These are phyloP conservation scores for Combretum micranthum DNA, from an alignment of 345 rosid genomes.

Conservation along the genomic window DNA sequence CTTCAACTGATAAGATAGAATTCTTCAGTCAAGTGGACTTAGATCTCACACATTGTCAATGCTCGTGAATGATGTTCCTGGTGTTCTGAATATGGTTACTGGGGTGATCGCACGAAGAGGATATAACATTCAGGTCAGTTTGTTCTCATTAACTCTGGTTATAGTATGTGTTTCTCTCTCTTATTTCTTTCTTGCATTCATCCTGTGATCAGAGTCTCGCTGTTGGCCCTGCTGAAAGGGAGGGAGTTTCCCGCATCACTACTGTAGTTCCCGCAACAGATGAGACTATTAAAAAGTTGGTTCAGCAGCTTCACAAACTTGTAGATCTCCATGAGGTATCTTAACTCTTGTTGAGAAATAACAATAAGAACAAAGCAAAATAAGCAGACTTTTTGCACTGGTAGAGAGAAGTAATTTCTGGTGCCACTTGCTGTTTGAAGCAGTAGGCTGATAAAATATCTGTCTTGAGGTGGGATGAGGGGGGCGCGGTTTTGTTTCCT, in stretches of 20 bases:
- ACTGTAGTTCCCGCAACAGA: slow-evolving; percentile 63
- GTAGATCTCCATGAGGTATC: slow-evolving; percentile 57
- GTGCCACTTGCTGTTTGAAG: too few species aligned
- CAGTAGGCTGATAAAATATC: slow-evolving; percentile 5
- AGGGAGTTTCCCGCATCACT: slow-evolving; percentile 59
- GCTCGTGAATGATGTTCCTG: slow-evolving; percentile 71
- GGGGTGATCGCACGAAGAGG: slow-evolving; percentile 86
- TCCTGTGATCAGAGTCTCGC: slow-evolving; percentile 45
- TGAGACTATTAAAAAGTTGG: slow-evolving; percentile 55
- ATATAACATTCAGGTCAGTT: slow-evolving; percentile 74
- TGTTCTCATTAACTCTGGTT: slow-evolving; percentile 7
- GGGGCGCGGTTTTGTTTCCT: too few species aligned
- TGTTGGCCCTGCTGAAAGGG: slow-evolving; percentile 56
- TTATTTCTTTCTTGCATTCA: neutral
- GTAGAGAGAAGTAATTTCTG: too few species aligned
- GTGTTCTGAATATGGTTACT: slow-evolving; percentile 80
- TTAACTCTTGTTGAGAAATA: too few species aligned
- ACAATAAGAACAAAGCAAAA: too few species aligned
- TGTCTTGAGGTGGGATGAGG: too few species aligned
- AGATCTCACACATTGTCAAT: slow-evolving; percentile 76
- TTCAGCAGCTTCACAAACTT: slow-evolving; percentile 55
- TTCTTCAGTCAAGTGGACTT: slow-evolving; percentile 65
- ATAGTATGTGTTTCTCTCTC: slow-evolving; percentile 5
- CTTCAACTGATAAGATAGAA: too few species aligned
- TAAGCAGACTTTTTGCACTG: too few species aligned